A percentile compares a stretch with the other conserved stretches of the same genome.
Conservation (phyloP, 148 eudicot genomes). For the Cornus florida region DNA sequence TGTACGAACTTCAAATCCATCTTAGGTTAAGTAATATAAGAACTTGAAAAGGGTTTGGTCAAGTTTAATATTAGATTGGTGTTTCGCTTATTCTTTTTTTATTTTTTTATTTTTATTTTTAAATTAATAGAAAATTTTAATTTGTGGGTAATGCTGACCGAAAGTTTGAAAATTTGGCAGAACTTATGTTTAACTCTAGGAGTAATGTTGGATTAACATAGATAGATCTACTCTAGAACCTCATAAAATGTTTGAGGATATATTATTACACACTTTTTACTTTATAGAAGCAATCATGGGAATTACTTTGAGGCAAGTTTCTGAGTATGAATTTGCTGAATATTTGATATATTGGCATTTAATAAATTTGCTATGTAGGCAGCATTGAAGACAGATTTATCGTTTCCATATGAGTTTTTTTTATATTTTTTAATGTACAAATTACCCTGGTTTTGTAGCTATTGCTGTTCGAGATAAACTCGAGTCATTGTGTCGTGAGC, state of each 20-base stretch:
- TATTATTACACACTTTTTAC: too few species aligned
- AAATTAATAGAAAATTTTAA: neutral
- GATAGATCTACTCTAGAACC: neutral
- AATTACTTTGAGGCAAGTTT: neutral
- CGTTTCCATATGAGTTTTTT: neutral
- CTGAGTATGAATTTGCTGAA: neutral
- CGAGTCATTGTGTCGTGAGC: constrained; percentile 93
- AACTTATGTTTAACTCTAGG: neutral
- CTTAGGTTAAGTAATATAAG: neutral
- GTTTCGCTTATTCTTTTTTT: neutral
- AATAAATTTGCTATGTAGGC: neutral
- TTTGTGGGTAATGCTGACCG: neutral
- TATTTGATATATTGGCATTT: neutral
- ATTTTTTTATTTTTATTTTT: too few species aligned
- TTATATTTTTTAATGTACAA: neutral
- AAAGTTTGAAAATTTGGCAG: neutral
- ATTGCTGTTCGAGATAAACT: constrained; percentile 85
- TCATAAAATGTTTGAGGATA: neutral
- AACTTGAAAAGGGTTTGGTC: neutral
- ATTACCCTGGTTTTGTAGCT: constrained; percentile 54
- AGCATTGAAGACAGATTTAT: neutral
- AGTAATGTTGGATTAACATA: neutral
- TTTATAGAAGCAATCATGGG: neutral
- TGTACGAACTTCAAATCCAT: neutral
- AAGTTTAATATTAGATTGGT: neutral